Conservation (phyloP, 2,329 filamentous ascomycete genomes). For the Didymella pinodella region DNA sequence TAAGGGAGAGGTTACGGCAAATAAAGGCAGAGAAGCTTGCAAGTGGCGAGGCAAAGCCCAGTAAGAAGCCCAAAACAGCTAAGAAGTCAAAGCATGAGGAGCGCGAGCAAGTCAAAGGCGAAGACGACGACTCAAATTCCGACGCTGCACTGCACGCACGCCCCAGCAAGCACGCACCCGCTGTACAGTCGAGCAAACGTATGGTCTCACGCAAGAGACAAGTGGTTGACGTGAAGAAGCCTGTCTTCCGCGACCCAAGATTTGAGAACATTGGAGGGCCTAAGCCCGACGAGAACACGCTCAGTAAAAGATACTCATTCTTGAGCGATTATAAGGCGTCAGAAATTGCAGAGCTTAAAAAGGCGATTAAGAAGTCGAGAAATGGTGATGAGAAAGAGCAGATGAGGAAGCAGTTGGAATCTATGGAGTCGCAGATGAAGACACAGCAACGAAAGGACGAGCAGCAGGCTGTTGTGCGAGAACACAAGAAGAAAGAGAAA, state of each 20-base stretch:
- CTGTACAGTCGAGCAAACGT: conserved; percentile 80
- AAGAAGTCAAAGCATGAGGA: conserved; percentile 17
- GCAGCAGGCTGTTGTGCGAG: conserved; percentile 72
- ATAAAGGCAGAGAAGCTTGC: conserved; percentile 53
- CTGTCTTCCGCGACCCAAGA: conserved; percentile 76
- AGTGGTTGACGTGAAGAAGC: conserved; percentile 70
- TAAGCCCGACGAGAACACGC: conserved; percentile 63
- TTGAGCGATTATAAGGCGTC: conserved; percentile 82
- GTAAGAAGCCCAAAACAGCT: conserved; percentile 25
- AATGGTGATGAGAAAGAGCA: conserved; percentile 70
- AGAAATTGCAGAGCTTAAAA: conserved; percentile 80
- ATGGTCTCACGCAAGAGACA: conserved; percentile 83
- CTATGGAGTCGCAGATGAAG: conserved; percentile 80
- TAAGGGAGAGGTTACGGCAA: conserved; percentile 56
- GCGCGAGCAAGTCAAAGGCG: conserved; percentile 46
- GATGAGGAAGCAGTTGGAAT: conserved; percentile 75
- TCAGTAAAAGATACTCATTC: conserved; percentile 82
- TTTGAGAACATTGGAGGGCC: conserved; percentile 74
- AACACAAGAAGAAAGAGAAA: conserved; percentile 84
- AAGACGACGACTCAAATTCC: conserved; percentile 40
- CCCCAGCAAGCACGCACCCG: conserved; percentile 87
- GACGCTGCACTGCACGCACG: conserved; percentile 55
- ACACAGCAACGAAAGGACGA: conserved; percentile 73
- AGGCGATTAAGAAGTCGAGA: conserved; percentile 72
- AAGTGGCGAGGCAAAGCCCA: conserved; percentile 29